Conservation (phyloP, 169 alveolate species). For the Theileria sp. region DNA sequence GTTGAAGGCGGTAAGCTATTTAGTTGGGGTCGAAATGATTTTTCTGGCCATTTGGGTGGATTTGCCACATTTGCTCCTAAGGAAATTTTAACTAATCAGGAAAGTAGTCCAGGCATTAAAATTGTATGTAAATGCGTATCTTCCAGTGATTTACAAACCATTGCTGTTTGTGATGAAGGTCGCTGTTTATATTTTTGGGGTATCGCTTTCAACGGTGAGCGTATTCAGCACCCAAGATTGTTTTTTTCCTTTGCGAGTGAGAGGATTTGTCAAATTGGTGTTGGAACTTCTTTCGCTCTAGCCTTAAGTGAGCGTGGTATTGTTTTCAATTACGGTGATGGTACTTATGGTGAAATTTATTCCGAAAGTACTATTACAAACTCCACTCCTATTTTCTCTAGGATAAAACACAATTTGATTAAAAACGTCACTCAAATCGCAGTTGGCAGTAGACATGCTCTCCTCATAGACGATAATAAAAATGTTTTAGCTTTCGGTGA, state of each 20-base stretch:
- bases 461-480: slow-evolving; percentile 73
- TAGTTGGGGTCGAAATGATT: slow-evolving; percentile 78
- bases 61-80: slow-evolving; percentile 28
- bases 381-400: slow-evolving; percentile 63
- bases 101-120: slow-evolving; percentile 9
- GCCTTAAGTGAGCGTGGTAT: slow-evolving; percentile 65
- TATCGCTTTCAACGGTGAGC: slow-evolving; percentile 67
- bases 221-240: slow-evolving; percentile 66
- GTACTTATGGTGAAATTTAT: slow-evolving; percentile 77
- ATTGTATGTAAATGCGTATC: slow-evolving; percentile 15
- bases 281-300: slow-evolving; percentile 72
- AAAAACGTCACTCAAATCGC: slow-evolving; percentile 64
- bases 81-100: slow-evolving; percentile 28
- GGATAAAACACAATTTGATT: slow-evolving; percentile 45
- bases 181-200: slow-evolving; percentile 74
- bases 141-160: slow-evolving; percentile 67
- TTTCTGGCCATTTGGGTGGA: slow-evolving; percentile 64
- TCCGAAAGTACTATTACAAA: slow-evolving; percentile 38
- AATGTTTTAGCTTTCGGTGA: slow-evolving; percentile 78
- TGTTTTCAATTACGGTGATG: slow-evolving; percentile 77
- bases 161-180: slow-evolving; percentile 68
- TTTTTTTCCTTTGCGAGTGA: slow-evolving; percentile 62
- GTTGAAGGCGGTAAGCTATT: slow-evolving; percentile 45
- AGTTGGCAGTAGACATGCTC: slow-evolving; percentile 80
- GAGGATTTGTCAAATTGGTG: slow-evolving; percentile 69